phyloP scores from a whole-genome alignment of 768 basidiomycete species.

The Lactarius sp. region DNA sequence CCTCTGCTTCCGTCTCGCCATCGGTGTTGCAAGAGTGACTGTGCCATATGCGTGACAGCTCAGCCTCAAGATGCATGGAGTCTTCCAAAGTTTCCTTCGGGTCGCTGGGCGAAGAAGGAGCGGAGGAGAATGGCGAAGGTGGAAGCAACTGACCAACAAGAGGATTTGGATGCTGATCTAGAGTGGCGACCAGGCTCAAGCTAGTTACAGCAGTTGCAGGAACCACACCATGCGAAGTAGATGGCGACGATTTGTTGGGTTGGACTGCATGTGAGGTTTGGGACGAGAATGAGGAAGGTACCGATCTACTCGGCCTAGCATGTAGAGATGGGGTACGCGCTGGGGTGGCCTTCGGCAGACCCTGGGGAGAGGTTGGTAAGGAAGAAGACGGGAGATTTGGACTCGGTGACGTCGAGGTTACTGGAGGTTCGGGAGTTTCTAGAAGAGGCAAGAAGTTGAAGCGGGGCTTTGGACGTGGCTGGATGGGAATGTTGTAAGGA shows the following conservation, averaged over 20 bases:
- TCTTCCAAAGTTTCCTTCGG: not conserved
- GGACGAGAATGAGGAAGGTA: not conserved
- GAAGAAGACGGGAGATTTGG: not conserved
- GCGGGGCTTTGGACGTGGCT: conserved; percentile 18
- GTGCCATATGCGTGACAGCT: conserved; percentile 11
- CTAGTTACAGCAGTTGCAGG: not conserved
- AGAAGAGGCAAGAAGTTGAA: conserved; percentile 25
- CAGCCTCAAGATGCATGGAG: not conserved
- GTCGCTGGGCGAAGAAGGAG: not conserved
- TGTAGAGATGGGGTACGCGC: not conserved
- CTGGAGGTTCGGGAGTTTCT: conserved; percentile 5
- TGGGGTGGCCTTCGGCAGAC: not conserved
- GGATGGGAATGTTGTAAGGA: conserved; percentile 19
- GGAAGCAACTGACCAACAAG: conserved; percentile 1
- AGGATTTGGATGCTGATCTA: not conserved
- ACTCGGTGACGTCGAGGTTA: not conserved
- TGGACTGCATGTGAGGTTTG: not conserved
- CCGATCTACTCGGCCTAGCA: not conserved
- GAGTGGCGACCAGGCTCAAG: not conserved
- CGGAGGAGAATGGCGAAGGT: conserved; percentile 4
- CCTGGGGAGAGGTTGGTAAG: not conserved
- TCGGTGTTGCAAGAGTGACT: conserved; percentile 4
- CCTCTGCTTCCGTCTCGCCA: conserved; percentile 21
- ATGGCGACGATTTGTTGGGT: not conserved
- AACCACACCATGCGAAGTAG: not conserved